Evolutionary conservation across 1,284 basidiomycete species (phyloP).

Genomic region (Malassezia yamatoensis): DNA sequence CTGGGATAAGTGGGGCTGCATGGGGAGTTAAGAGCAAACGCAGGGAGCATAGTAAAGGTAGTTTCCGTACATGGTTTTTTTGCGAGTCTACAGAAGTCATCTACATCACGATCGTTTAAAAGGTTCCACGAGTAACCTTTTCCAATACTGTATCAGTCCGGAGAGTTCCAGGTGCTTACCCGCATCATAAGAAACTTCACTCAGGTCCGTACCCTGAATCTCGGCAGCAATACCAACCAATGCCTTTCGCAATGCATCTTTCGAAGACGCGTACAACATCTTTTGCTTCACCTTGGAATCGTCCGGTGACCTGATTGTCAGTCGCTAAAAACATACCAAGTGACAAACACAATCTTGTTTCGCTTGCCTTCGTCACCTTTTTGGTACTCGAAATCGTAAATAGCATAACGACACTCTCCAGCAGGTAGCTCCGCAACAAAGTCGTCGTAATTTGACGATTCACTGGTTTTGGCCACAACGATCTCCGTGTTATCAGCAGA

Average conservation of each 20-base stretch:
- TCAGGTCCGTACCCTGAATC: conserved; percentile 75
- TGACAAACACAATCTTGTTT: conserved; percentile 79
- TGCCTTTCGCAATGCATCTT: conserved; percentile 66
- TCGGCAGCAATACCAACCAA: conserved; percentile 65
- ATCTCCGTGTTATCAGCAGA: conserved; percentile 58
- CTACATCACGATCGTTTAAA: conserved; percentile 11
- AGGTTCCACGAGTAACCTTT: conserved; percentile 27
- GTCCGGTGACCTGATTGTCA: conserved; percentile 67
- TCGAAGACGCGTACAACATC: conserved; percentile 91
- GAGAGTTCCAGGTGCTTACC: conserved; percentile 54
- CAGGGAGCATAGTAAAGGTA: neutral
- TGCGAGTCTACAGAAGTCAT: no score
- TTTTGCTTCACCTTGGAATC: conserved; percentile 75
- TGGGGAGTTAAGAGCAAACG: conserved; percentile 20
- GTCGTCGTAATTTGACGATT: conserved; percentile 58
- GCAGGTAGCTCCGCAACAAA: conserved; percentile 70
- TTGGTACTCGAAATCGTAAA: conserved; percentile 85
- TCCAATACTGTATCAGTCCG: conserved; percentile 20
- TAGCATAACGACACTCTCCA: conserved; percentile 70
- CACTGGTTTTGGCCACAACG: conserved; percentile 39
- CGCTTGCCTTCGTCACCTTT: conserved; percentile 67
- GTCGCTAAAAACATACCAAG: conserved; percentile 56
- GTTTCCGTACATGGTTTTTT: no score
- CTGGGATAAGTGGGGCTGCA: conserved; percentile 44
- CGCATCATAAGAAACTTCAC: conserved; percentile 65